phyloP scores from a whole-genome alignment of 495 filamentous ascomycete species.

The Xylaria flabelliformis region DNA sequence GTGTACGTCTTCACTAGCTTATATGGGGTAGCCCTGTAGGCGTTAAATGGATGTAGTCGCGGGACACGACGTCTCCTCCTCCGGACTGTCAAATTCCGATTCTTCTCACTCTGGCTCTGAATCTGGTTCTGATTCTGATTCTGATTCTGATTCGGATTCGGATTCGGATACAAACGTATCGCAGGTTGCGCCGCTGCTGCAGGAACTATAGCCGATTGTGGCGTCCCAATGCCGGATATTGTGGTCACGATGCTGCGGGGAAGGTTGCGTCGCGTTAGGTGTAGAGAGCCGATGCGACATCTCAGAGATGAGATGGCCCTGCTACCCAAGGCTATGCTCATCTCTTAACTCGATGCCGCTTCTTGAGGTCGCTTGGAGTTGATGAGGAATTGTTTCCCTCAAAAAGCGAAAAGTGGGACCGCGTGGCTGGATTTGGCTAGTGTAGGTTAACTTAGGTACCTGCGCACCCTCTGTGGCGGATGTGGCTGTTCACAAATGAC shows the following conservation, averaged over 20 bases:
- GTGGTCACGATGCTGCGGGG: not conserved
- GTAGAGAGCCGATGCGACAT: not conserved
- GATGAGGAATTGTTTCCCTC: not conserved
- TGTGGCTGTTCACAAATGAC: not conserved
- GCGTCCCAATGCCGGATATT: not conserved
- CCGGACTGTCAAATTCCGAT: not conserved
- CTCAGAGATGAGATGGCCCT: not conserved
- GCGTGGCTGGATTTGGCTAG: not conserved
- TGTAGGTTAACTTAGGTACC: too few species aligned
- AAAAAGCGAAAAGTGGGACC: not conserved
- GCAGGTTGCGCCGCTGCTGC: not conserved
- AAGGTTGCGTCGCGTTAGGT: not conserved
- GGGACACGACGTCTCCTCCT: not conserved
- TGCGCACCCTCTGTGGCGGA: not conserved
- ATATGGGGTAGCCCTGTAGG: not conserved
- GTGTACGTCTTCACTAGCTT: conserved; percentile 15
- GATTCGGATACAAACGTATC: not conserved
- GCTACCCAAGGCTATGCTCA: not conserved
- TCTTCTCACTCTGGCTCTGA: not conserved
- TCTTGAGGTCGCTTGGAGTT: not conserved
- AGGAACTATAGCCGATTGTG: not conserved
- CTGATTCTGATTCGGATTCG: not conserved
- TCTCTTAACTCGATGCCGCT: not conserved
- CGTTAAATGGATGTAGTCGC: conserved; percentile 12
- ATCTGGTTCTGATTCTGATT: not conserved